Percentiles rank a stretch among this genome's conserved stretches.
These are phyloP conservation scores for Russula compacta DNA, from an alignment of 768 basidiomycete genomes.

Conservation along the genomic window DNA sequence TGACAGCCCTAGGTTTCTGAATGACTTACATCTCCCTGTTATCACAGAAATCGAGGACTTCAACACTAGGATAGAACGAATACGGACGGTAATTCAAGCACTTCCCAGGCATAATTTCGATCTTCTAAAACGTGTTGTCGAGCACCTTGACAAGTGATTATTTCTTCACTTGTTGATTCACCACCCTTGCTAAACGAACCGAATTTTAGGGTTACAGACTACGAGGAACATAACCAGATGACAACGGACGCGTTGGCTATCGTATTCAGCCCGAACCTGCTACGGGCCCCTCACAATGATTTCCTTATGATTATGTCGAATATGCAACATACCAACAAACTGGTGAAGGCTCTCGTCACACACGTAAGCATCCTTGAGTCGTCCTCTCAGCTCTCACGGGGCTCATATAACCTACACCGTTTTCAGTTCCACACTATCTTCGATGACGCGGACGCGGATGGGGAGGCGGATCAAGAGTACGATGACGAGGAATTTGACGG, in stretches of 20 bases:
- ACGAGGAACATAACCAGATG: conserved; percentile 86
- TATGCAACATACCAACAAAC: conserved; percentile 36
- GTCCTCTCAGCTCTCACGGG: neutral
- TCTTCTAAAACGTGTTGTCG: conserved; percentile 66
- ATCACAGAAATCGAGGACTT: conserved; percentile 56
- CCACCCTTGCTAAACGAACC: neutral
- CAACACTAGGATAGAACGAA: conserved; percentile 51
- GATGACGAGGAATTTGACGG: conserved; percentile 61
- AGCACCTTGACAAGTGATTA: conserved; percentile 67
- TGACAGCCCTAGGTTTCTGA: neutral
- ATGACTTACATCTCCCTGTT: neutral
- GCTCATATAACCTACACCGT: conserved; percentile 28
- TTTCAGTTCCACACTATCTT: conserved; percentile 48
- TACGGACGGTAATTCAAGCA: conserved; percentile 58
- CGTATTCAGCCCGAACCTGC: conserved; percentile 74
- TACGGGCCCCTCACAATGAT: conserved; percentile 71
- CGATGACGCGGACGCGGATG: conserved; percentile 46
- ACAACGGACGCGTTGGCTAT: conserved; percentile 77
- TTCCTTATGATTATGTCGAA: conserved; percentile 70
- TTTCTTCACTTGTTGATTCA: neutral
- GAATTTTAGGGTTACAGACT: conserved; percentile 64
- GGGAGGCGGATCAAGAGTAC: conserved; percentile 34
- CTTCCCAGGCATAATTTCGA: conserved; percentile 71
- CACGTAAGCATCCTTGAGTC: conserved; percentile 51
- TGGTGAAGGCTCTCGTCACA: conserved; percentile 48